These are phyloP conservation scores for Trichoderma simmonsii DNA, from an alignment of 2,329 filamentous ascomycete species.

Conservation along the genomic window DNA sequence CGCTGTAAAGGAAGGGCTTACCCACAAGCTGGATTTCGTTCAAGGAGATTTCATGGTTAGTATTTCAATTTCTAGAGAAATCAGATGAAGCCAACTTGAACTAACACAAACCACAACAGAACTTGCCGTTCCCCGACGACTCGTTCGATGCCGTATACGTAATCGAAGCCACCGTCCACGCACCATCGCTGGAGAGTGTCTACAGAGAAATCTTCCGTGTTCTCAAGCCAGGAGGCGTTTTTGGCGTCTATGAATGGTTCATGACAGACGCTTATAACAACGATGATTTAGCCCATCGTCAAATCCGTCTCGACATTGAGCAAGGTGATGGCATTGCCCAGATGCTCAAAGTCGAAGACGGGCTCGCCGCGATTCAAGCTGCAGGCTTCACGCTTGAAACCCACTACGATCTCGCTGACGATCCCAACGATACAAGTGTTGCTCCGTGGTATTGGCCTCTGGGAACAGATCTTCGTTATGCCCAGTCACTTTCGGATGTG, in stretches of 20 bases:
- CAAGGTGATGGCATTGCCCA: slow-evolving; percentile 95
- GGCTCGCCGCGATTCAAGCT: slow-evolving; percentile 74
- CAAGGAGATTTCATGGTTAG: slow-evolving; percentile 94
- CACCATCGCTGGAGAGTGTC: slow-evolving; percentile 83
- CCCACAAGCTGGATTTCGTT: slow-evolving; percentile 76
- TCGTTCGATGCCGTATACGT: slow-evolving; percentile 93
- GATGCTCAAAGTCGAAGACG: slow-evolving; percentile 87
- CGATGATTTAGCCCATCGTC: slow-evolving; percentile 77
- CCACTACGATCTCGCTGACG: slow-evolving; percentile 78
- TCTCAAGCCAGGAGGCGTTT: slow-evolving; percentile 90
- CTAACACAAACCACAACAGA: slow-evolving; percentile 44
- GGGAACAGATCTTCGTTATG: slow-evolving; percentile 70
- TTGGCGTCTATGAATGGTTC: slow-evolving; percentile 98
- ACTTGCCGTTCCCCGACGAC: slow-evolving; percentile 93
- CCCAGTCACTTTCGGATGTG: slow-evolving; percentile 69
- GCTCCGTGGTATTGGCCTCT: slow-evolving; percentile 93
- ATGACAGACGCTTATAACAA: slow-evolving; percentile 98
- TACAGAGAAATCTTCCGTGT: slow-evolving; percentile 95
- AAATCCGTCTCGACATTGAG: slow-evolving; percentile 92
- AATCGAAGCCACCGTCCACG: slow-evolving; percentile 95
- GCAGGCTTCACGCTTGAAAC: slow-evolving; percentile 82
- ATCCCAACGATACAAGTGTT: slow-evolving; percentile 58
- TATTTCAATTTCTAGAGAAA: not conserved
- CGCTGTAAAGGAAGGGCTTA: slow-evolving; percentile 75
- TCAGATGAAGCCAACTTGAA: not conserved